Conservation (phyloP, 768 basidiomycete species). For the Auriscalpium vulgare region DNA sequence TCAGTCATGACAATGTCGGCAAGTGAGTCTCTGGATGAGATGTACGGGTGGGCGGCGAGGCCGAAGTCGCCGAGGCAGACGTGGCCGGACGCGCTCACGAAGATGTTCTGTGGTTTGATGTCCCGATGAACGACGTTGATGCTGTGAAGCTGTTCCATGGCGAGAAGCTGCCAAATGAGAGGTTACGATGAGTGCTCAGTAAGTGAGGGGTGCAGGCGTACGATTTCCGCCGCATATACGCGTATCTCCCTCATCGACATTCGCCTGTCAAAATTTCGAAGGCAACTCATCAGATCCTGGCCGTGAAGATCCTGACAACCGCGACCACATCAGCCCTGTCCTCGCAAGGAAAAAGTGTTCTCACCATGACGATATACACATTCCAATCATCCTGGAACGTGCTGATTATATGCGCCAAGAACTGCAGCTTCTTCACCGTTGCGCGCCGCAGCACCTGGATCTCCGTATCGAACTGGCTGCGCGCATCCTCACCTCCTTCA, state of each 20-base stretch:
- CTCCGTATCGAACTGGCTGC: not conserved
- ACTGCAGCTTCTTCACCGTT: not conserved
- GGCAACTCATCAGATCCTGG: not conserved
- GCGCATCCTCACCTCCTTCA: not conserved
- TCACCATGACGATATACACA: not conserved
- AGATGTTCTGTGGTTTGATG: slow-evolving; percentile 4
- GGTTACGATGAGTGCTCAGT: not conserved
- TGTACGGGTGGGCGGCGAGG: not conserved
- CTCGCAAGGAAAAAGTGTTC: not conserved
- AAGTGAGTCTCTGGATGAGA: no score
- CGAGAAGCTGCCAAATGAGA: not conserved
- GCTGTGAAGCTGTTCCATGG: not conserved
- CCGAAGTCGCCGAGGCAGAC: slow-evolving; percentile 2
- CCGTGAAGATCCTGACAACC: not conserved
- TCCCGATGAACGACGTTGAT: slow-evolving; percentile 4
- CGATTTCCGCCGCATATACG: not conserved
- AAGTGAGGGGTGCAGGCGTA: not conserved
- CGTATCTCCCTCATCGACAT: not conserved
- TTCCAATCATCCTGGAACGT: not conserved
- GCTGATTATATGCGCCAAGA: not conserved
- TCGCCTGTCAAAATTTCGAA: not conserved
- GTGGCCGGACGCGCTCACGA: not conserved
- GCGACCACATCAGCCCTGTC: not conserved
- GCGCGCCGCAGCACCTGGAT: not conserved
- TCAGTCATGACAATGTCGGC: not conserved